These are phyloP conservation scores for Mucor piriformis DNA, from an alignment of 371 early-diverging fungal genomes.

Conservation along the genomic window DNA sequence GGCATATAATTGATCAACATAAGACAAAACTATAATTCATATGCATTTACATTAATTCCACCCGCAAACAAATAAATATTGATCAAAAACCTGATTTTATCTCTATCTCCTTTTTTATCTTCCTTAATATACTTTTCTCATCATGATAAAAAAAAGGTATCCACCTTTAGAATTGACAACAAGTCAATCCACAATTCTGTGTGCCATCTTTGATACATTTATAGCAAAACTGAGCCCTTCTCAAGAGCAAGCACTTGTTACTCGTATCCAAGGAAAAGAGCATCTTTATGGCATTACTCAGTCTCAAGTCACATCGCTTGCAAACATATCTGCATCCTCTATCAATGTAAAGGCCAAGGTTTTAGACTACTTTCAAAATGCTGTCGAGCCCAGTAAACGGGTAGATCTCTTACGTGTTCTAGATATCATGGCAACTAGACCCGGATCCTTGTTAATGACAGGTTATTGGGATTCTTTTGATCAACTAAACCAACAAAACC, in stretches of 20 bases:
- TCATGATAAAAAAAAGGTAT: not conserved
- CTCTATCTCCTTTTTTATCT: not conserved
- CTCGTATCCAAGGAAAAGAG: not conserved
- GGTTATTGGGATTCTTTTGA: slow-evolving; percentile 7
- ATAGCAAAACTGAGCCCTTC: slow-evolving; percentile 33
- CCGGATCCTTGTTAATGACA: slow-evolving; percentile 5
- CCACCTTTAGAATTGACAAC: not conserved
- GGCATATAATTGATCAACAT: too few species aligned
- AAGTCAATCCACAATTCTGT: slow-evolving; percentile 28
- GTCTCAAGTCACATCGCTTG: not conserved
- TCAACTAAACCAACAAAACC: not conserved
- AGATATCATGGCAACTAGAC: not conserved
- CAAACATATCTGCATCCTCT: not conserved
- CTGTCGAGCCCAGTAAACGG: not conserved
- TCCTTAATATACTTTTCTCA: not conserved
- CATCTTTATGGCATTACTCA: not conserved
- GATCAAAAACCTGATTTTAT: not conserved
- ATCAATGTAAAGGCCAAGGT: not conserved
- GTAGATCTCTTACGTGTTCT: not conserved
- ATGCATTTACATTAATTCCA: too few species aligned
- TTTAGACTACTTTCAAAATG: too few species aligned
- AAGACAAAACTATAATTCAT: too few species aligned
- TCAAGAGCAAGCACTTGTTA: slow-evolving; percentile 31
- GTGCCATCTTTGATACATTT: slow-evolving; percentile 45
- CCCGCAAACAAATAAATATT: too few species aligned